These are phyloP conservation scores for Papiliotrema fonsecae DNA, from an alignment of 1,284 basidiomycete genomes.

Conservation along the genomic window DNA sequence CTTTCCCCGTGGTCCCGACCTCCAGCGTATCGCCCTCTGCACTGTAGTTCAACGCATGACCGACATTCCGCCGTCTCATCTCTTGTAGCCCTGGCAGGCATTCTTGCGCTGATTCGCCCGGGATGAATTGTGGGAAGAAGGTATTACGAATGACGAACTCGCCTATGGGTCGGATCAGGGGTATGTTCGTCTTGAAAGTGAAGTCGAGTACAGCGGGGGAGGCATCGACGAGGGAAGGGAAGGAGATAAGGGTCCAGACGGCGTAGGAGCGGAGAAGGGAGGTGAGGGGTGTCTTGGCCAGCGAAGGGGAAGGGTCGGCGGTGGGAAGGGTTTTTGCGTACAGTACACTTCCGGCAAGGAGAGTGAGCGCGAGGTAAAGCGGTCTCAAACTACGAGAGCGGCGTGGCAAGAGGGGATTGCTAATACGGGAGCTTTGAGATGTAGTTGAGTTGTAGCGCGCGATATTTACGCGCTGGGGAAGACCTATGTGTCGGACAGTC, in stretches of 20 bases:
- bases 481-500: no score
- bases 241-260: conserved; percentile 74
- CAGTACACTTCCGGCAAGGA: no score
- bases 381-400: no score
- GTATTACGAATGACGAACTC: conserved; percentile 70
- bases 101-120: conserved; percentile 71
- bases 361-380: not conserved
- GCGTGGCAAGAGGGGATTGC: not conserved
- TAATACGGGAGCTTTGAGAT: not conserved
- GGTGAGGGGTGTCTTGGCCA: not conserved
- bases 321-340: not conserved
- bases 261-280: conserved; percentile 63
- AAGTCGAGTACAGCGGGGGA: conserved; percentile 64
- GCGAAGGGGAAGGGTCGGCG: not conserved
- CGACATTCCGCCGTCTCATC: conserved; percentile 66
- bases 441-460: no score
- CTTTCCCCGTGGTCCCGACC: not conserved
- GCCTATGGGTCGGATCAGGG: conserved; percentile 61
- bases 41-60: conserved; percentile 75
- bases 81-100: conserved; percentile 61
- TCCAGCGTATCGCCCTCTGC: conserved; percentile 70
- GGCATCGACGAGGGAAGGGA: conserved; percentile 69
- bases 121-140: conserved; percentile 82
- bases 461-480: no score
- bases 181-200: conserved; percentile 55